Conservation (phyloP, 768 basidiomycete genomes). For the Suillus tomentosus region DNA sequence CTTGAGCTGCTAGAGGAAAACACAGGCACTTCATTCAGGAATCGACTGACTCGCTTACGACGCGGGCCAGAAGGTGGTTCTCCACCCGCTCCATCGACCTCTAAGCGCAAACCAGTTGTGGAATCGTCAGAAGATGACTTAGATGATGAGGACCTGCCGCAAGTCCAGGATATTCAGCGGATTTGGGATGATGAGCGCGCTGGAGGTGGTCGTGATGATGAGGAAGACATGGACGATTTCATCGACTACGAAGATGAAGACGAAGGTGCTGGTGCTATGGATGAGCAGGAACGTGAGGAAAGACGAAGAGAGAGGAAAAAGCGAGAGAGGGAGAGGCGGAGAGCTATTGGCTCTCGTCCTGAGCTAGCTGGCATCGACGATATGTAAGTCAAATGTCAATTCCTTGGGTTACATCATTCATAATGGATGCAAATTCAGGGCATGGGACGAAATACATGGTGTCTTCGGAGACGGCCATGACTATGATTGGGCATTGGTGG, state of each 20-base stretch:
- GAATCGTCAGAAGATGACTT: constrained; percentile 82
- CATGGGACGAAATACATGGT: constrained; percentile 94
- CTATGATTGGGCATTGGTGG: constrained; percentile 91
- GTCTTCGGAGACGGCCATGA: constrained; percentile 97
- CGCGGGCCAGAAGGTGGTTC: constrained; percentile 75
- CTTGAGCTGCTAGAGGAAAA: constrained; percentile 84
- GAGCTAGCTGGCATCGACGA: constrained; percentile 82
- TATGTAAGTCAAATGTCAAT: constrained; percentile 52
- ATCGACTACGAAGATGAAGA: constrained; percentile 81
- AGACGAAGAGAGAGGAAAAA: constrained; percentile 64
- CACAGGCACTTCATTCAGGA: constrained; percentile 77
- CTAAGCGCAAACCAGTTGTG: constrained; percentile 57
- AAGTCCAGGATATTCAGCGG: constrained; percentile 61
- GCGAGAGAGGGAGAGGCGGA: constrained; percentile 66
- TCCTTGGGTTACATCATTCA: constrained; percentile 8
- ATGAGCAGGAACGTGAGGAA: constrained; percentile 77
- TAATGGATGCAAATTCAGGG: constrained; percentile 47
- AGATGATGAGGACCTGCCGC: constrained; percentile 52
- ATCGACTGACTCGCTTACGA: constrained; percentile 72
- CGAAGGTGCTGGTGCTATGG: constrained; percentile 78
- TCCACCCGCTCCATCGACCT: constrained; percentile 61
- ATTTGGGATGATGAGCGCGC: constrained; percentile 79
- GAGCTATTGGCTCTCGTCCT: constrained; percentile 63
- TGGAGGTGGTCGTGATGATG: constrained; percentile 48
- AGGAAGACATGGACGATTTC: constrained; percentile 73